Percentiles rank a stretch among this genome's conserved stretches.
These are phyloP conservation scores for Scheffersomyces ergatensis DNA, from an alignment of 805 yeast genomes.

Conservation along the genomic window DNA sequence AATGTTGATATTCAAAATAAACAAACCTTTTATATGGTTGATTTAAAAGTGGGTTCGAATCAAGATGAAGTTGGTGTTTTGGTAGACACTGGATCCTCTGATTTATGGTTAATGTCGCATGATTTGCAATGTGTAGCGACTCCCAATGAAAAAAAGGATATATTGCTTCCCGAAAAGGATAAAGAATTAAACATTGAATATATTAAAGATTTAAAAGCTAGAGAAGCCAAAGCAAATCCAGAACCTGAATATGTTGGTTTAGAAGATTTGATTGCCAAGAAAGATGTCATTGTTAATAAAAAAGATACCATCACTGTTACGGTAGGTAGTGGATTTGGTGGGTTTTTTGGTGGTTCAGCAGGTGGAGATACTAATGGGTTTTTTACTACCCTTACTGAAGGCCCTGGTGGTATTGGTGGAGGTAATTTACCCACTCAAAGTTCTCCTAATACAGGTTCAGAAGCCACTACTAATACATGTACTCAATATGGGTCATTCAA, in stretches of 20 bases:
- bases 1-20: slow-evolving; percentile 19
- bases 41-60: slow-evolving; percentile 28
- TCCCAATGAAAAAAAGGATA: slow-evolving; percentile 3
- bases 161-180: background rate
- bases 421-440: background rate
- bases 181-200: background rate
- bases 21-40: slow-evolving; percentile 27
- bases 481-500: slow-evolving; percentile 49
- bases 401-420: slow-evolving; percentile 2
- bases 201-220: background rate
- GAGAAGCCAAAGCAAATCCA: background rate
- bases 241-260: background rate
- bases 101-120: slow-evolving; percentile 39
- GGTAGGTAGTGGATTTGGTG: background rate
- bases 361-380: slow-evolving; percentile 5
- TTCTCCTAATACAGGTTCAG: background rate
- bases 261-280: background rate
- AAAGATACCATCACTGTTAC: background rate
- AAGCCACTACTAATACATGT: slow-evolving; percentile 33
- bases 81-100: slow-evolving; percentile 43
- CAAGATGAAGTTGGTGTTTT: slow-evolving; percentile 25
- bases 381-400: slow-evolving; percentile 1
- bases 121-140: slow-evolving; percentile 19
- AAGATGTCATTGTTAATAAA: background rate
- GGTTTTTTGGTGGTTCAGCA: slow-evolving; percentile 3